Evolutionary conservation across 768 basidiomycete genomes (phyloP).

Genomic region (Auriscalpium microsporum): DNA sequence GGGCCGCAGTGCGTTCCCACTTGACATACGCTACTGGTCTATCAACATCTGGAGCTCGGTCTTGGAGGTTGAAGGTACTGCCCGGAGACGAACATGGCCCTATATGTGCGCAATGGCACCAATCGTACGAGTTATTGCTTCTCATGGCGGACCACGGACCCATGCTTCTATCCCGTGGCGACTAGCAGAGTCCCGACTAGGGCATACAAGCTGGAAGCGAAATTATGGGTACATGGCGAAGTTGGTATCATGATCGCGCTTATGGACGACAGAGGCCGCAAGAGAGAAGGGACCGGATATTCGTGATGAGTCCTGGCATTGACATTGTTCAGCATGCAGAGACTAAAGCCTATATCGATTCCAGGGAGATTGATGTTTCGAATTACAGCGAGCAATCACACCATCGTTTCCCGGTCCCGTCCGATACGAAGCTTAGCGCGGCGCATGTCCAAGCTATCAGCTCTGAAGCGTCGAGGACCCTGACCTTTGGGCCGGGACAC

Average conservation of each 20-base stretch:
- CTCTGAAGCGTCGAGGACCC: background rate
- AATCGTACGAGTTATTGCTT: slow-evolving; percentile 10
- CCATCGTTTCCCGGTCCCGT: background rate
- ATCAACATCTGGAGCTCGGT: slow-evolving; percentile 7
- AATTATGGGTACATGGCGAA: background rate
- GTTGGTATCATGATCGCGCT: background rate
- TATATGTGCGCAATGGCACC: slow-evolving; percentile 3
- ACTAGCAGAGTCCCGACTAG: slow-evolving; percentile 6
- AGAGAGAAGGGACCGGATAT: background rate
- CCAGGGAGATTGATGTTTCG: background rate
- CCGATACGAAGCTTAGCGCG: background rate
- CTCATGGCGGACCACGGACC: slow-evolving; percentile 15
- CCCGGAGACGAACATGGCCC: slow-evolving; percentile 13
- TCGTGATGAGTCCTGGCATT: background rate
- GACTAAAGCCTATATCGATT: background rate
- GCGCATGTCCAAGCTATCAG: background rate
- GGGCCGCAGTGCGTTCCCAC: slow-evolving; percentile 12
- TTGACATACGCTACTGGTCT: slow-evolving; percentile 5
- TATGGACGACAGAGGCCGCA: background rate
- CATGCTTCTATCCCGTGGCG: slow-evolving; percentile 11
- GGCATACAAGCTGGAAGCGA: slow-evolving; percentile 9
- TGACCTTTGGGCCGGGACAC: background rate
- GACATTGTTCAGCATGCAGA: background rate
- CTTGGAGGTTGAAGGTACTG: slow-evolving; percentile 12
- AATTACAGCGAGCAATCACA: background rate